Conservation (phyloP, 2,329 filamentous ascomycete genomes). For the Plectosphaerella sp. region DNA sequence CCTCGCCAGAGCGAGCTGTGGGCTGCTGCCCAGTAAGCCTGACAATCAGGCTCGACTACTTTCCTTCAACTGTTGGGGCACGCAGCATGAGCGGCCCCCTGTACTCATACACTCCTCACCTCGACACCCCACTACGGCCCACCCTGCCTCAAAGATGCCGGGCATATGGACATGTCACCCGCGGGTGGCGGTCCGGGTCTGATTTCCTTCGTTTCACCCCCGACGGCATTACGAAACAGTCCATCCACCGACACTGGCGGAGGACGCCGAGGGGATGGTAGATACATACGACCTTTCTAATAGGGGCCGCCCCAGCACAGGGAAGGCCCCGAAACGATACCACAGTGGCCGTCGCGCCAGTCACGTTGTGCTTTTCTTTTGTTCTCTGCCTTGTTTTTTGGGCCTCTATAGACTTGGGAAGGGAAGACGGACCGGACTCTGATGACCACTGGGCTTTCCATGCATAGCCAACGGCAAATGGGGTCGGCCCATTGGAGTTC, state of each 20-base stretch:
- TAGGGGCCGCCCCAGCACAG: not conserved
- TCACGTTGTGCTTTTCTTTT: constrained; percentile 1
- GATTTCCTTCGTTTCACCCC: not conserved
- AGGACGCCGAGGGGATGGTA: constrained; percentile 5
- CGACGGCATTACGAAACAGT: not conserved
- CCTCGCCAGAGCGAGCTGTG: constrained; percentile 51
- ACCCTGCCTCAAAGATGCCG: not conserved
- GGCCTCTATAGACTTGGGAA: constrained; percentile 1
- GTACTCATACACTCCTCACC: not conserved
- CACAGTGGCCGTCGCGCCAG: not conserved
- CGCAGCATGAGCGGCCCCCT: not conserved
- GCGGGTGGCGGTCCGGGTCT: too few species aligned
- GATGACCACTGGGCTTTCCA: constrained; percentile 4
- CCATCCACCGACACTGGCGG: not conserved
- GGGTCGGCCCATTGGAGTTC: constrained; percentile 2
- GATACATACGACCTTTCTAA: constrained; percentile 14
- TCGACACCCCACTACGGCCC: too few species aligned
- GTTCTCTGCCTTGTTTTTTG: constrained; percentile 1
- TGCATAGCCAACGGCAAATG: constrained; percentile 1
- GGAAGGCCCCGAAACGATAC: not conserved
- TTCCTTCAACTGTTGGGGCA: too few species aligned
- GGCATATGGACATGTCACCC: too few species aligned
- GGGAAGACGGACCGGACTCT: constrained; percentile 1
- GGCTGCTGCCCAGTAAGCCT: constrained; percentile 40
- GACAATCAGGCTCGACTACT: too few species aligned